Evolutionary conservation across 768 basidiomycete genomes (phyloP).

Genomic region (Leccinum longicurvipes): DNA sequence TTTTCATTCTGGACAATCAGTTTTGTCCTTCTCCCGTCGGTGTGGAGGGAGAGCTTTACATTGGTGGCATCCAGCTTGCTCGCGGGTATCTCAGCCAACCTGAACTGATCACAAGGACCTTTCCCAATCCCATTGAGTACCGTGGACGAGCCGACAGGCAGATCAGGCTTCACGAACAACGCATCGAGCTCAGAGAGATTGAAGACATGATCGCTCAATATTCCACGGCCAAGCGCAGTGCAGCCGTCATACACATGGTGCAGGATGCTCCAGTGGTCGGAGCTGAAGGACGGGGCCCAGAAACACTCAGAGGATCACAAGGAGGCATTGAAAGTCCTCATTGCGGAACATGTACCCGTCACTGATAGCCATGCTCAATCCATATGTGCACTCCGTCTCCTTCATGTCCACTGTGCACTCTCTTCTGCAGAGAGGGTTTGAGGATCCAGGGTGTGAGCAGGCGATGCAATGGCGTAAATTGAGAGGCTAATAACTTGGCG

Average conservation of each 20-base stretch:
- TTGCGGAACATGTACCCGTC: conserved; percentile 30
- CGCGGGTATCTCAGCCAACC: conserved; percentile 22
- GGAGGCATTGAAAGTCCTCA: too few species aligned
- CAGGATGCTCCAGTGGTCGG: too few species aligned
- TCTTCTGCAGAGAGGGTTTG: too few species aligned
- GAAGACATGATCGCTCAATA: conserved; percentile 27
- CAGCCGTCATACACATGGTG: conserved; percentile 26
- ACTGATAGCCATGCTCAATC: conserved; percentile 24
- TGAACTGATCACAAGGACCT: conserved; percentile 22
- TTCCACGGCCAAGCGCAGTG: conserved; percentile 18
- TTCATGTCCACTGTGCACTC: too few species aligned
- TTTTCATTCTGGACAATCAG: conserved; percentile 29
- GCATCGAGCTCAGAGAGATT: conserved; percentile 34
- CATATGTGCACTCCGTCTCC: too few species aligned
- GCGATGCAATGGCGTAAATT: too few species aligned
- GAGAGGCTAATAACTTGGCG: too few species aligned
- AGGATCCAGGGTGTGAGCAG: too few species aligned
- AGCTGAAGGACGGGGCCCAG: conserved; percentile 13
- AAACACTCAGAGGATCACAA: conserved; percentile 16
- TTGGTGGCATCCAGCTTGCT: too few species aligned
- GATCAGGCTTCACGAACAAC: conserved; percentile 32
- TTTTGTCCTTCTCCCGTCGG: conserved; percentile 20
- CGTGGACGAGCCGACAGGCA: conserved; percentile 33
- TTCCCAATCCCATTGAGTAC: conserved; percentile 29
- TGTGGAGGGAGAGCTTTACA: too few species aligned